These are phyloP conservation scores for Aspergillus glaucus DNA, from an alignment of 2,329 filamentous ascomycete species.

Conservation along the genomic window DNA sequence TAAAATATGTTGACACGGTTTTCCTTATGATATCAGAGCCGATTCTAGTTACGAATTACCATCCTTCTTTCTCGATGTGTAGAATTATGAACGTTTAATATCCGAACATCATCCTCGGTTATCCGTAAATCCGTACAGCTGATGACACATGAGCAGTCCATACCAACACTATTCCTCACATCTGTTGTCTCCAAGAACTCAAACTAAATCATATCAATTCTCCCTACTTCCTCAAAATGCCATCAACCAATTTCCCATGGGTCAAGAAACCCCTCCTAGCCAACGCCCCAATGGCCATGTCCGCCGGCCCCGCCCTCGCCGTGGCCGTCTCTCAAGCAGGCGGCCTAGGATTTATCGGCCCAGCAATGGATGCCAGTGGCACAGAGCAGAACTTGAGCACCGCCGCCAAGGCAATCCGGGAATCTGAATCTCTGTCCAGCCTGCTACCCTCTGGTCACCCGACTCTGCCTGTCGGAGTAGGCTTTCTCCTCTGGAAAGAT, in stretches of 20 bases:
- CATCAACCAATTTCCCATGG: slow-evolving; percentile 50
- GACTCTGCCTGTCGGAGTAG: slow-evolving; percentile 35
- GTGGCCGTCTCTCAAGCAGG: slow-evolving; percentile 54
- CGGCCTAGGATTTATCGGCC: slow-evolving; percentile 51
- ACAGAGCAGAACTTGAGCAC: slow-evolving; percentile 28
- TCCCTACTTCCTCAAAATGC: too few species aligned
- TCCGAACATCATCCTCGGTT: too few species aligned
- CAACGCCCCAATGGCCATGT: slow-evolving; percentile 64
- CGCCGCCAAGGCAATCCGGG: slow-evolving; percentile 17
- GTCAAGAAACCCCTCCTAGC: slow-evolving; percentile 54
- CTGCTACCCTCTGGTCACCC: slow-evolving; percentile 3
- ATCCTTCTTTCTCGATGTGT: too few species aligned
- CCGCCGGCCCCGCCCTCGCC: slow-evolving; percentile 53
- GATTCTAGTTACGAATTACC: too few species aligned
- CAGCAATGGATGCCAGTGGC: slow-evolving; percentile 44
- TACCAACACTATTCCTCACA: too few species aligned
- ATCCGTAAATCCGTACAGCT: too few species aligned
- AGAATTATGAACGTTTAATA: too few species aligned
- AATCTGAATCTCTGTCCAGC: slow-evolving; percentile 1
- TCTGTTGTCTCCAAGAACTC: too few species aligned
- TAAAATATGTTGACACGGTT: too few species aligned
- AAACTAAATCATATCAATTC: too few species aligned
- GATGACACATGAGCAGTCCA: too few species aligned
- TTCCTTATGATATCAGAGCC: too few species aligned
- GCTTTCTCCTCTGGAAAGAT: slow-evolving; percentile 37